Evolutionary conservation across 441 rosid genomes (phyloP).

Genomic region (Rhodomyrtus psidioides): DNA sequence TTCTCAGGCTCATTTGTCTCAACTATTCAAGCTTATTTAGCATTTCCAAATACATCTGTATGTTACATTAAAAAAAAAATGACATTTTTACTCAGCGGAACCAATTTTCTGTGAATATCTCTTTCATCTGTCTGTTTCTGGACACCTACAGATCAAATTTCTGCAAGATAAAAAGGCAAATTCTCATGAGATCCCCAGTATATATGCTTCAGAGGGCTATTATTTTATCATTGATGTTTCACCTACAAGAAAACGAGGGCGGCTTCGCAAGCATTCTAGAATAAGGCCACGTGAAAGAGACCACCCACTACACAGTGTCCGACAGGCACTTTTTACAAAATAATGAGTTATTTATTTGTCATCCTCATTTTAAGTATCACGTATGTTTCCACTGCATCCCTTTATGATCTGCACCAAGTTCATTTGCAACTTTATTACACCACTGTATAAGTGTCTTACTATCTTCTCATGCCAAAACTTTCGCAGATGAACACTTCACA

Average conservation of each 20-base stretch:
- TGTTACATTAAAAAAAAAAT: background rate
- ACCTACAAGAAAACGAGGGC: background rate
- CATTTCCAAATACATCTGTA: background rate
- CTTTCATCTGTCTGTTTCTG: background rate
- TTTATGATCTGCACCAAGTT: background rate
- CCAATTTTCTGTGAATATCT: background rate
- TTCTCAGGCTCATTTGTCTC: background rate
- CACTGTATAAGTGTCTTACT: background rate
- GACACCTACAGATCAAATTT: background rate
- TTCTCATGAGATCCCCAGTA: background rate
- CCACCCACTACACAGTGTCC: background rate
- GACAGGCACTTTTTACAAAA: background rate
- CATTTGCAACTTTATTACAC: background rate
- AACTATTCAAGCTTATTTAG: background rate
- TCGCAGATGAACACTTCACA: background rate
- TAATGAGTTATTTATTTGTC: background rate
- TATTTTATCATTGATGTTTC: background rate
- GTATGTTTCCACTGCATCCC: background rate
- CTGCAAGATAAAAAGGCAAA: background rate
- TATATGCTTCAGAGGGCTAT: background rate
- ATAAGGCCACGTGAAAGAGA: background rate
- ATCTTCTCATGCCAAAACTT: background rate
- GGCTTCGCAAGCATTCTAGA: background rate
- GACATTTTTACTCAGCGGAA: background rate
- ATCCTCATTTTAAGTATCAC: background rate